Evolutionary conservation across 2,329 filamentous ascomycete genomes (phyloP).

Genomic region (Huntiella bhutanensis): DNA sequence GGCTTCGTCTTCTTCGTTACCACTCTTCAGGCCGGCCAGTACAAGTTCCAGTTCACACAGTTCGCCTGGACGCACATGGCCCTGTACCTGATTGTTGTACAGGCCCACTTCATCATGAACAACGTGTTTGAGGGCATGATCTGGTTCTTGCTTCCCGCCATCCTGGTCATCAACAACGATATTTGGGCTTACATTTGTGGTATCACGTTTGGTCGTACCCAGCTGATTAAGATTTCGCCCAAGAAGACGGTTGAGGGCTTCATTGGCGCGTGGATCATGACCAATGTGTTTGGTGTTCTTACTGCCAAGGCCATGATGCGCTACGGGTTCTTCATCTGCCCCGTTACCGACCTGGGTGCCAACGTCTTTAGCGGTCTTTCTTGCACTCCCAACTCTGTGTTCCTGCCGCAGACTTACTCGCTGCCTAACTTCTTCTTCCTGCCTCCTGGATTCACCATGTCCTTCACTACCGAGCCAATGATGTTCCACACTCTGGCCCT

Average conservation of each 20-base stretch:
- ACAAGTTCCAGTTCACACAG: conserved; percentile 97
- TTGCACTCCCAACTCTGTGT: conserved; percentile 82
- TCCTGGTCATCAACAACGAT: conserved; percentile 93
- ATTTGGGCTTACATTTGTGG: conserved; percentile 97
- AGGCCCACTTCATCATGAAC: conserved; percentile 99
- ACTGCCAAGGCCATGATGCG: conserved; percentile 72
- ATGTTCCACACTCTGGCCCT: conserved; percentile 84
- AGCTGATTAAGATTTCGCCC: conserved; percentile 91
- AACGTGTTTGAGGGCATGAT: conserved; percentile 99
- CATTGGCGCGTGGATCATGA: conserved; percentile 90
- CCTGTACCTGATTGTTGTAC: conserved; percentile 88
- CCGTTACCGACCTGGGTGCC: conserved; percentile 85
- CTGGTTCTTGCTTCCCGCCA: conserved; percentile 94
- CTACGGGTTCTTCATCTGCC: conserved; percentile 96
- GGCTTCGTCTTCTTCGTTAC: conserved; percentile 97
- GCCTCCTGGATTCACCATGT: conserved; percentile 38
- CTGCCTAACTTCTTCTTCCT: conserved; percentile 55
- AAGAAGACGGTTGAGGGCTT: conserved; percentile 99
- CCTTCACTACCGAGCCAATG: conserved; percentile 65
- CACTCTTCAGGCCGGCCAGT: conserved; percentile 85
- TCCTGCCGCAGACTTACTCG: conserved; percentile 57
- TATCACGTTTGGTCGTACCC: conserved; percentile 88
- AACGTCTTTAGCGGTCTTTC: conserved; percentile 82
- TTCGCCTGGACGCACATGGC: conserved; percentile 99
- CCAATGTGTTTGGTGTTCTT: conserved; percentile 63